phyloP scores from a whole-genome alignment of 805 yeast species.

The Lachancea lanzarotensis region DNA sequence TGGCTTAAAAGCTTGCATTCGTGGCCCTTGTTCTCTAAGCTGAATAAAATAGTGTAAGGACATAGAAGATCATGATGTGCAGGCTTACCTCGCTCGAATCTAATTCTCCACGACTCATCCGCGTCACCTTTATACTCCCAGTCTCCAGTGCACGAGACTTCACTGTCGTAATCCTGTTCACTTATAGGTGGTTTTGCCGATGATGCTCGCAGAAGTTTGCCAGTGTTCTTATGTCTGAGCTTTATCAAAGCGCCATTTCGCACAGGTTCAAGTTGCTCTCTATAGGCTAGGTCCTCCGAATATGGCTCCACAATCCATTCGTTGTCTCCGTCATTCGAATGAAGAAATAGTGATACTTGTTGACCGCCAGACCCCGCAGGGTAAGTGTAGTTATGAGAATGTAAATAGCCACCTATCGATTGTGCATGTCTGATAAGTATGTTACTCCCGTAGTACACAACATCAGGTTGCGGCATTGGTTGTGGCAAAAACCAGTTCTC shows the following conservation, averaged over 20 bases:
- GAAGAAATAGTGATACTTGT: slow-evolving; percentile 69
- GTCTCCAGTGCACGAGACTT: slow-evolving; percentile 69
- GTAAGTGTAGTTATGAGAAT: slow-evolving; percentile 63
- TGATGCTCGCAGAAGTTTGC: slow-evolving; percentile 63
- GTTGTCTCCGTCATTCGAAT: slow-evolving; percentile 53
- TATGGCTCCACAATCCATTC: slow-evolving; percentile 62
- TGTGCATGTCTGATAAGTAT: slow-evolving; percentile 65
- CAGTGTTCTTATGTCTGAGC: slow-evolving; percentile 64
- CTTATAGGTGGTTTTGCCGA: slow-evolving; percentile 74
- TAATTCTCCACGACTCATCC: slow-evolving; percentile 64
- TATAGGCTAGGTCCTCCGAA: slow-evolving; percentile 22
- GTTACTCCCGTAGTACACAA: slow-evolving; percentile 64
- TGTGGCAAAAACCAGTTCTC: slow-evolving; percentile 50
- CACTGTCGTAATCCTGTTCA: slow-evolving; percentile 84
- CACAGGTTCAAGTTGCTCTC: slow-evolving; percentile 31
- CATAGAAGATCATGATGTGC: slow-evolving; percentile 22
- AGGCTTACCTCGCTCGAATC: slow-evolving; percentile 38
- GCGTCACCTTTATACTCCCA: slow-evolving; percentile 55
- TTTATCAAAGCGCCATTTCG: slow-evolving; percentile 52
- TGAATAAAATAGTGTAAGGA: slow-evolving; percentile 43
- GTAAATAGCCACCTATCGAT: slow-evolving; percentile 71
- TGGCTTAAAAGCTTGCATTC: slow-evolving; percentile 73
- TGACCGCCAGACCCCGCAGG: slow-evolving; percentile 65
- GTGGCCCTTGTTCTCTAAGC: slow-evolving; percentile 58
- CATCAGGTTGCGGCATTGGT: slow-evolving; percentile 42